Evolutionary conservation across 2,329 filamentous ascomycete species (phyloP), one percentile per base, ranked within the genome.

Genomic region (Colletotrichum sp.): DNA sequence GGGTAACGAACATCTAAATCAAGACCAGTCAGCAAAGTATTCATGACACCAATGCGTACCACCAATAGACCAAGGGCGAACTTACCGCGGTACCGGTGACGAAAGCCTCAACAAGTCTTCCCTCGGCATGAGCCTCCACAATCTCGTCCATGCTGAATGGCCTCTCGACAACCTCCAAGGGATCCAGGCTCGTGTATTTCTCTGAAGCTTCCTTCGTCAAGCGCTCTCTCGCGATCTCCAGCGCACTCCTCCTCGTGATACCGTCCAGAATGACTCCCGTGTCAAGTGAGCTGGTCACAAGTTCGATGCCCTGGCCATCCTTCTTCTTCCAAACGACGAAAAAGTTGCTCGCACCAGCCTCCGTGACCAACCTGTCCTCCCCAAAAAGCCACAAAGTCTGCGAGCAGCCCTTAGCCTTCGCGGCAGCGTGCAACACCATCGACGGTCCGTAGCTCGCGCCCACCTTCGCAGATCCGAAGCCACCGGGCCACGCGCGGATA

Each of bases 241-340:
- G 84, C 21, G 96, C 92, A 80, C 94, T 96, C 70, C 94, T 89
- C 68, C 96, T 90, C 21, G 95, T 98, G 13, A 98, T 93, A 78
- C 96, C 96, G 77, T 96, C 94, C 4, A 98, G 89, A 80, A 98
- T 98, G 75, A 98, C 90, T 82, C 93, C 92, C 81, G 95, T 95
- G 71, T 94, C 94, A 65, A 98, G 86, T 9, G 95, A 95, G 3
- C 96, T 95, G 4, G 96, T 98, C 71, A 98, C 89, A 34, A 98
- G 89, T 87, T 97, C 90, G 26, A 90, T 81, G 79, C 88, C 90
- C 7, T 90, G 92, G 2, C 84, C 85, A 48, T 34, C 55, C 68
- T 71, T 28, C 30, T 68, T 86, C 59, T 81, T 82, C 89, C 89
- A 91, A 26, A 93, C 85, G 7, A 92, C 86, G 79, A 93, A 93